Percentiles rank a stretch among this genome's conserved stretches.
Evolutionary conservation across 306 rosid species (phyloP).

Genomic region (Lathyrus oleraceus): DNA sequence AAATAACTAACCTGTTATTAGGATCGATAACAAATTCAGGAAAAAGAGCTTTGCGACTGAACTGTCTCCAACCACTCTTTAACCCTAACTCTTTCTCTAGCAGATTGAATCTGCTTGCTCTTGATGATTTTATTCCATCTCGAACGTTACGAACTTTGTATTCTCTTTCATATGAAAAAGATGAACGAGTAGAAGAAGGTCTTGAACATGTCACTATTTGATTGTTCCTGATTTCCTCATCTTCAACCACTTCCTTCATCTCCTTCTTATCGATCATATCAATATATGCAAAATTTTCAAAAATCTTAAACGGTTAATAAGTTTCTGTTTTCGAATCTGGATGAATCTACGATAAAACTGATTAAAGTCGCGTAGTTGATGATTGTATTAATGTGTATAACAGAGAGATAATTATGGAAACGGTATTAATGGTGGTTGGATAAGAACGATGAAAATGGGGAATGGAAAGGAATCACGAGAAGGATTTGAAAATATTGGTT

Average conservation of each 20-base stretch:
- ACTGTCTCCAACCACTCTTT: constrained; percentile 32
- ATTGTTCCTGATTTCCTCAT: neutral
- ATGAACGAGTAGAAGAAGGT: constrained; percentile 1
- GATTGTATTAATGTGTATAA: neutral
- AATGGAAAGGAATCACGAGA: neutral
- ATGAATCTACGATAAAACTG: neutral
- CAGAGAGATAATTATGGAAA: neutral
- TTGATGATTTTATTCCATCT: constrained; percentile 68
- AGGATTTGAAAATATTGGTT: neutral
- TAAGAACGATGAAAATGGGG: neutral
- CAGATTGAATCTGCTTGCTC: constrained; percentile 71
- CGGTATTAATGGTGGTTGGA: neutral
- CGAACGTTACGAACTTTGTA: constrained; percentile 55
- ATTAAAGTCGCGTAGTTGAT: neutral
- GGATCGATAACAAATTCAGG: constrained; percentile 60
- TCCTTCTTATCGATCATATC: neutral
- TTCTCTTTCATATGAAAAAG: constrained; percentile 42
- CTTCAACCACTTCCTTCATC: neutral
- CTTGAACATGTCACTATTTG: constrained; percentile 8
- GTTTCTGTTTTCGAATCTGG: neutral
- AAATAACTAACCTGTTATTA: constrained; percentile 53
- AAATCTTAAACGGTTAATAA: neutral
- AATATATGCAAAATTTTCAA: neutral
- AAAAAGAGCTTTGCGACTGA: constrained; percentile 55
- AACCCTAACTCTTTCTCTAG: constrained; percentile 58